Conservation (phyloP, 441 rosid genomes). For the Populus hybrid region DNA sequence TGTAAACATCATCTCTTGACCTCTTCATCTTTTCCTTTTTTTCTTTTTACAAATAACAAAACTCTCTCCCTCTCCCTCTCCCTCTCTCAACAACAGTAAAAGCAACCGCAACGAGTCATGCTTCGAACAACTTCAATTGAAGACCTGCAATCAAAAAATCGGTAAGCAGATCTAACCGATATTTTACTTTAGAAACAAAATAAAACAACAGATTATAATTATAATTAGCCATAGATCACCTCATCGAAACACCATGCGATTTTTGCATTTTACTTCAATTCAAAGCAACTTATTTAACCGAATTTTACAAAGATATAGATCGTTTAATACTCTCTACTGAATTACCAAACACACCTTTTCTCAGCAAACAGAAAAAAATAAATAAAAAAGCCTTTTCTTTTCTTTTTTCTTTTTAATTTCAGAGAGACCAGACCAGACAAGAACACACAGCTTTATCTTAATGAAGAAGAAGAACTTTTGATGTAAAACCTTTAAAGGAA, state of each 20-base stretch:
- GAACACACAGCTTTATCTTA: not conserved
- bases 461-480: not conserved
- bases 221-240: not conserved
- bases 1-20: constrained; percentile 65
- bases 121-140: not conserved
- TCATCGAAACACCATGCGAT: not conserved
- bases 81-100: constrained; percentile 22
- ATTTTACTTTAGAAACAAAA: not conserved
- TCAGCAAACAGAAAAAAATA: not conserved
- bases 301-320: not conserved
- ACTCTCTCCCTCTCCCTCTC: constrained; percentile 10
- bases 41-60: not conserved
- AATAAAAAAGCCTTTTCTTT: not conserved
- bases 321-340: not conserved
- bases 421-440: not conserved
- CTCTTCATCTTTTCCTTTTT: constrained; percentile 57
- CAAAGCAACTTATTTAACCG: not conserved
- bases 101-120: not conserved
- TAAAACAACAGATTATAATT: not conserved
- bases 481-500: not conserved
- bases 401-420: too few relatives aligned
- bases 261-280: not conserved
- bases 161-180: not conserved
- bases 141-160: not conserved
- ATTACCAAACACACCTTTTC: not conserved